Base-by-base conservation (phyloP, 2,329 filamentous ascomycete species). In the Aureobasidium sp. region DNA sequence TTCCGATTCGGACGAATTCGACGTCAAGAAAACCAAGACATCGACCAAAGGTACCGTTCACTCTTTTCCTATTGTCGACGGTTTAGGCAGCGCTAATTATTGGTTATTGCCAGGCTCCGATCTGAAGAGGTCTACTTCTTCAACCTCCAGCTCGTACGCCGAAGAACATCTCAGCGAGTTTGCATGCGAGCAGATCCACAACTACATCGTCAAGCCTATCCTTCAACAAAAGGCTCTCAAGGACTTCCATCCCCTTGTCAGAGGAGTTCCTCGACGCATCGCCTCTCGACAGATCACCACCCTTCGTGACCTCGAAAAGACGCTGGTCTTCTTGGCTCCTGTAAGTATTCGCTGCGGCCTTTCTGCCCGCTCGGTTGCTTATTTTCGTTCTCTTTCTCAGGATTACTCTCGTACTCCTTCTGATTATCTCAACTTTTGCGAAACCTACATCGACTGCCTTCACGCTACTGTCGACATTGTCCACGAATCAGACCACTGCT, bases 241-340 rank as follows among this genome's bases (percentile, higher is more conserved):
- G 73, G 85, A 88, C 53, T 96, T 96, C 74, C 87, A 91, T 72
- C 81, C 87, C 53, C 84, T 96, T 69, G 82, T 96, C 66, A 81
- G 88, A 68, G 87, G 90, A 74, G 86, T 91, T 66, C 90, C 90
- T 52, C 82, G 83, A 74, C 88, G 88, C 71, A 94, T 96, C 73
- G 84, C 85, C 71, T 84, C 87, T 72, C 92, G 91, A 75, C 86
- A 94, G 70, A 94, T 97, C 71, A 86, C 89, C 73, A 96, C 89
- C 78, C 84, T 97, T 61, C 87, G 93, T 74, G 93, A 97, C 76
- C 83, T 97, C 55, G 93, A 97, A 77, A 96, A 96, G 84, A 93
- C 88, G 11, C 80, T 97, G 65, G 85, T 97, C 71, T 91, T 92
- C 76, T 85, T 92, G 74, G 91, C 92, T 79, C 90, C 90, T 75